Percentiles rank a stretch among this genome's conserved stretches.
These are phyloP conservation scores for Pseudocercospora fuligena DNA, from an alignment of 2,329 filamentous ascomycete species.

Conservation along the genomic window DNA sequence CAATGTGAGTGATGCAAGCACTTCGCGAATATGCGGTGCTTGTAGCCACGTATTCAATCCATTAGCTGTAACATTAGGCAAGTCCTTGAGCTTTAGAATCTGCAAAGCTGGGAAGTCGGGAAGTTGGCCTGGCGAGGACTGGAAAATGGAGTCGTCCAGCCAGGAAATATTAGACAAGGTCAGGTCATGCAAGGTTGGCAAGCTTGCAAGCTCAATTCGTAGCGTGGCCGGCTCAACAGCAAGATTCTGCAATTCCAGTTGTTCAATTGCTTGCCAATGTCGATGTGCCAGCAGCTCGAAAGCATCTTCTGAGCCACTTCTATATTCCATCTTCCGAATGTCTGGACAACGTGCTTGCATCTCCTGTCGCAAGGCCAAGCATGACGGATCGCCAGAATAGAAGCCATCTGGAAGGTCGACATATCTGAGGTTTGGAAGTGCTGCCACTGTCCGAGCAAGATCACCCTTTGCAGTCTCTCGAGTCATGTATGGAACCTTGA, in stretches of 20 bases:
- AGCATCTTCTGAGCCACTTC: constrained; percentile 75
- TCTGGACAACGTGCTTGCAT: constrained; percentile 82
- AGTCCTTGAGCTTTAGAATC: constrained; percentile 73
- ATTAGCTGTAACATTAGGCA: constrained; percentile 70
- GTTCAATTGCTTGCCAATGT: constrained; percentile 72
- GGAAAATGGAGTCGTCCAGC: constrained; percentile 79
- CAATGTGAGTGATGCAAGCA: constrained; percentile 71
- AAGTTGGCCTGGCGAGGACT: constrained; percentile 63
- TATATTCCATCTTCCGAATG: constrained; percentile 87
- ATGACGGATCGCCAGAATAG: constrained; percentile 78
- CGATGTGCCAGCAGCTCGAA: constrained; percentile 71
- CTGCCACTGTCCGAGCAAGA: constrained; percentile 82
- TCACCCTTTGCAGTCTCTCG: constrained; percentile 84
- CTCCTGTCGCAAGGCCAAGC: constrained; percentile 77
- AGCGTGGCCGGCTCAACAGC: constrained; percentile 73
- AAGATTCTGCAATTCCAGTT: constrained; percentile 71
- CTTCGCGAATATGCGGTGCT: constrained; percentile 61
- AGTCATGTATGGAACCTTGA: constrained; percentile 95
- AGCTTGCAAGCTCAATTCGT: constrained; percentile 70
- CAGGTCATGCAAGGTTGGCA: constrained; percentile 72
- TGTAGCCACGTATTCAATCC: constrained; percentile 74
- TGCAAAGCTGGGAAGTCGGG: constrained; percentile 76
- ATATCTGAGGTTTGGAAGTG: constrained; percentile 82
- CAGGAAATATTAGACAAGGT: constrained; percentile 72
- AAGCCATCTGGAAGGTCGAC: constrained; percentile 90